These are phyloP conservation scores for Abelmoschus esculentus DNA, from an alignment of 345 rosid species.

Conservation along the genomic window DNA sequence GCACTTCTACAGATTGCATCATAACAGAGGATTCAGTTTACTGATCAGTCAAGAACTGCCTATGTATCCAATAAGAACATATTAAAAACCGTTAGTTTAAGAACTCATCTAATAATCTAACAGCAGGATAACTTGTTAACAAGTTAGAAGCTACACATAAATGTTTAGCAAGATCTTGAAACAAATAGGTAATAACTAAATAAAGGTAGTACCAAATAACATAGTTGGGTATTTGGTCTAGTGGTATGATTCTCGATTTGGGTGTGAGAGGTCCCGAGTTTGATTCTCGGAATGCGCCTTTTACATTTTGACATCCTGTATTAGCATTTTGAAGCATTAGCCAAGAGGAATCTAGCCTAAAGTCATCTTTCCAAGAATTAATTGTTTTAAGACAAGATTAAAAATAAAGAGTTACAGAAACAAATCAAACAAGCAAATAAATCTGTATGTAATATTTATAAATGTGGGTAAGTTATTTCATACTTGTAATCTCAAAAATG, in stretches of 20 bases:
- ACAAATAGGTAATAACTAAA: neutral
- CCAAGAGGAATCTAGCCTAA: too few species aligned
- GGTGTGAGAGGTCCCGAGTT: constrained; percentile 80
- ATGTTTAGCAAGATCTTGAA: neutral
- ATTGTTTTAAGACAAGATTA: too few species aligned
- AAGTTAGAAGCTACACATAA: neutral
- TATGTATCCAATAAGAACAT: too few species aligned
- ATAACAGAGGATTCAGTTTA: neutral
- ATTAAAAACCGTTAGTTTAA: too few species aligned
- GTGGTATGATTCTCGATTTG: constrained; percentile 88
- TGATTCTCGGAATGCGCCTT: constrained; percentile 60
- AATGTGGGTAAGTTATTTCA: too few species aligned
- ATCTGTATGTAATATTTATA: too few species aligned
- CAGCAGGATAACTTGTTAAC: neutral
- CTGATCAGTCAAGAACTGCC: neutral
- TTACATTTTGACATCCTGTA: too few species aligned
- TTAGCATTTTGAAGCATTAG: too few species aligned
- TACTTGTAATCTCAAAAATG: neutral
- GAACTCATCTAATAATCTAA: too few species aligned
- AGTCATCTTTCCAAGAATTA: too few species aligned
- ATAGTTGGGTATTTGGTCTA: constrained; percentile 47
- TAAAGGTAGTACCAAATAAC: neutral
- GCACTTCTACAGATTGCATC: neutral
- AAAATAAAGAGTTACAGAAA: too few species aligned
- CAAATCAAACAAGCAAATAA: too few species aligned